Evolutionary conservation across 2,329 filamentous ascomycete species (phyloP), one percentile per base, ranked within the genome.

Genomic region (Ceratocystis eucalypticola): DNA sequence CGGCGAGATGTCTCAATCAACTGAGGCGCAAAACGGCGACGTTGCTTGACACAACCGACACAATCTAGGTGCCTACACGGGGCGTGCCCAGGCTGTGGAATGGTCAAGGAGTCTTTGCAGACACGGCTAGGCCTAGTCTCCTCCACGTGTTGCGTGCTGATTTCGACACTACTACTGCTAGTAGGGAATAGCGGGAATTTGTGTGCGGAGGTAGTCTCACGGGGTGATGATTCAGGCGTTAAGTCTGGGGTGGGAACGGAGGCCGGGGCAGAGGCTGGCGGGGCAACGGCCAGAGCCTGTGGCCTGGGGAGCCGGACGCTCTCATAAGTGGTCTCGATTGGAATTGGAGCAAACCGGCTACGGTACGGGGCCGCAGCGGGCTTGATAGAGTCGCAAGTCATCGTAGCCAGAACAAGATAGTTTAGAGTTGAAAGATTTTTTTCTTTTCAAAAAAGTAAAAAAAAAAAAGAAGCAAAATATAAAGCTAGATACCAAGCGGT

Each of bases 1-100:
- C 91, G 82, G 71, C 85, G 84, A 3, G 88, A 88, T 2, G 89
- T 92, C 75, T 93, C 90, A 69, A 96, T 86, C 66, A 96, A 79
- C 71, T 93, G 87, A 12, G 91, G 91, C 37, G 86, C 82, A 74
- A 95, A 96, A 68, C 77, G 77, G 69, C 80, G 79, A 55, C 66
- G 72, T 22, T 33, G 30, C 10, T 44, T 57, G 3, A 53, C 25
- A 45, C 33, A 61, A 3, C 30, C 30, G 33, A n/a, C 12, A 37
- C n/a, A 28, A 6, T 17, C 28, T 8, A 30, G 7, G n/a, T 59
- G 28, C 17, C 15, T n/a, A 59, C 30, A 59, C 4, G 37, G 37
- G 3, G 55, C 15, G 5, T 59, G 55, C 1, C 7, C 25, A 8
- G 28, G 25, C 8, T 50, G 55, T 48, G 64, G 33, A 15, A 64